These are phyloP conservation scores for Solanum hybrid DNA, from an alignment of 305 asterid genomes.

Conservation along the genomic window DNA sequence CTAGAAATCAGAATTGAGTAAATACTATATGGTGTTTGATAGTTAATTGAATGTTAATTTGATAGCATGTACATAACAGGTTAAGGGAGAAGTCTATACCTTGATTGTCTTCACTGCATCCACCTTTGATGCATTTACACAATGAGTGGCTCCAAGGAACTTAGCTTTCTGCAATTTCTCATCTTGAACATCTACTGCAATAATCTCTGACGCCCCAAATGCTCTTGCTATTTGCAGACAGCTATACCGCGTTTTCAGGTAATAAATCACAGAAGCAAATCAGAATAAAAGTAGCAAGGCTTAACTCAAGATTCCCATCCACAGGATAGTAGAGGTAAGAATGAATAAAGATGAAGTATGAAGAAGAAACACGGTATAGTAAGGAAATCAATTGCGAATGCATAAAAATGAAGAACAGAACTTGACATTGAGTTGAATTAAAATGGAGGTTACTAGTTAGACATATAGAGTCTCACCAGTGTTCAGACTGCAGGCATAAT, in stretches of 20 bases:
- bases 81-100: slow-evolving; percentile 24
- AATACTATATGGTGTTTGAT: neutral
- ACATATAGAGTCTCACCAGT: neutral
- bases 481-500: neutral
- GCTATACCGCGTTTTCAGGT: slow-evolving; percentile 40
- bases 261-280: slow-evolving; percentile 13
- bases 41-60: neutral
- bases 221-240: slow-evolving; percentile 97
- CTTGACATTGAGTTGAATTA: neutral
- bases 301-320: neutral
- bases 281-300: neutral
- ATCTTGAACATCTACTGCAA: slow-evolving; percentile 92
- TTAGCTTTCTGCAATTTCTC: slow-evolving; percentile 84
- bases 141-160: slow-evolving; percentile 77
- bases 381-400: neutral
- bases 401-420: neutral
- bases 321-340: neutral
- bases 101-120: slow-evolving; percentile 65
- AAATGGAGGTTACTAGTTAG: neutral
- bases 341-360: neutral
- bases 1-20: neutral
- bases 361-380: neutral
- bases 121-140: slow-evolving; percentile 63
- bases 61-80: neutral
- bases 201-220: slow-evolving; percentile 92